A percentile compares a stretch with the other conserved stretches of the same genome.
Conservation (phyloP, 345 rosid genomes). For the Gossypium turneri region DNA sequence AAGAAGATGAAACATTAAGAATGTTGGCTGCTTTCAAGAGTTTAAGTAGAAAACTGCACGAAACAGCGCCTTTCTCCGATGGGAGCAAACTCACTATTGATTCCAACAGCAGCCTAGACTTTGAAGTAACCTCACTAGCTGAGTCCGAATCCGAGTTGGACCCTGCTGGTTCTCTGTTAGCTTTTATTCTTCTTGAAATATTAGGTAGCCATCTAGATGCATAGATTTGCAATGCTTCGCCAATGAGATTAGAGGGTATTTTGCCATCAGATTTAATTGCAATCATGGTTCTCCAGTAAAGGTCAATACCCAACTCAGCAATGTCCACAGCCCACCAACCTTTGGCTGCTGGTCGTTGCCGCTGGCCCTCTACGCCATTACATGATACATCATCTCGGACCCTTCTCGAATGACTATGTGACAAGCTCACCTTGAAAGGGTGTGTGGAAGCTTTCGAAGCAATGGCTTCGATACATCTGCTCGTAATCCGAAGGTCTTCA, state of each 20-base stretch:
- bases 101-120: constrained; percentile 72
- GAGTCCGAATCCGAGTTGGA: constrained; percentile 76
- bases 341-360: constrained; percentile 36
- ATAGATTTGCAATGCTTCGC: constrained; percentile 80
- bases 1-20: constrained; percentile 62
- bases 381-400: constrained; percentile 66
- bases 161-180: constrained; percentile 26
- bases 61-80: constrained; percentile 67
- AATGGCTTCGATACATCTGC: constrained; percentile 82
- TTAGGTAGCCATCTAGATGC: constrained; percentile 84
- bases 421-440: constrained; percentile 73
- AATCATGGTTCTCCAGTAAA: constrained; percentile 89
- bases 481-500: constrained; percentile 78
- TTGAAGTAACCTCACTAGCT: constrained; percentile 39
- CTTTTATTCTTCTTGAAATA: constrained; percentile 44
- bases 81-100: constrained; percentile 86
- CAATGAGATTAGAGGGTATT: constrained; percentile 55
- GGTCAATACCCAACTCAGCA: constrained; percentile 81
- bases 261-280: constrained; percentile 81
- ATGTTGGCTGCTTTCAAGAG: constrained; percentile 82
- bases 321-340: constrained; percentile 99
- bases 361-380: constrained; percentile 54
- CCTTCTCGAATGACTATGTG: constrained; percentile 80
- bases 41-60: constrained; percentile 84
- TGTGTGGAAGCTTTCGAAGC: constrained; percentile 60